Percentiles rank a stretch among this genome's conserved stretches.
Conservation (phyloP, 306 rosid species). For the Inga laurina region DNA sequence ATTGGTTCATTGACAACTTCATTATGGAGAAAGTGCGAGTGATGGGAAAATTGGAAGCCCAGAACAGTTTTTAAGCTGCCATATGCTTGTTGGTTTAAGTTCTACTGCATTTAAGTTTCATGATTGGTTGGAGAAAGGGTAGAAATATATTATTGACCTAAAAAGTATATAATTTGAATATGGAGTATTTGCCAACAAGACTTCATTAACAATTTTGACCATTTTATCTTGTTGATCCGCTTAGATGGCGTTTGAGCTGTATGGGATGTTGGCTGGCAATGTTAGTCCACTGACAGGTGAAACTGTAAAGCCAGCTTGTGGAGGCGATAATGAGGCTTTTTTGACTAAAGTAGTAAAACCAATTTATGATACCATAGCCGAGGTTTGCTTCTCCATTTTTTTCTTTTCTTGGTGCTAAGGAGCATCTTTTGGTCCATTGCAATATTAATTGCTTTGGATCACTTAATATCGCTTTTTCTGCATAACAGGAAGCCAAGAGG, state of each 20-base stretch:
- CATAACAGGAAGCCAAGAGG: conserved; percentile 65
- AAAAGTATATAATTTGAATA: conserved; percentile 18
- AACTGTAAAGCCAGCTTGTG: conserved; percentile 88
- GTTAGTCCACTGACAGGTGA: conserved; percentile 91
- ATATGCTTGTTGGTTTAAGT: background rate
- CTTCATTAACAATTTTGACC: background rate
- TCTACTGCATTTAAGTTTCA: background rate
- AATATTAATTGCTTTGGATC: conserved; percentile 15
- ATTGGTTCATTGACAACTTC: background rate
- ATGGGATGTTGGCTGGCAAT: conserved; percentile 88
- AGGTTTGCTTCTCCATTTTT: conserved; percentile 39
- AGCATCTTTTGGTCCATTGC: conserved; percentile 7
- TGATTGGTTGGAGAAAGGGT: background rate
- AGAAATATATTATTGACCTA: background rate
- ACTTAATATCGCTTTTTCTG: conserved; percentile 22
- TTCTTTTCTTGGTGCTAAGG: background rate
- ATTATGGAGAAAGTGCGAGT: background rate
- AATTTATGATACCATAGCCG: too few relatives aligned
- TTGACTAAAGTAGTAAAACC: too few relatives aligned
- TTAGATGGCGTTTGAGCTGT: conserved; percentile 97
- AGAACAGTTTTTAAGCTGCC: conserved; percentile 2
- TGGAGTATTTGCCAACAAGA: conserved; percentile 14
- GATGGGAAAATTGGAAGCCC: background rate
- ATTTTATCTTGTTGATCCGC: conserved; percentile 28
- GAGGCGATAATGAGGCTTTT: conserved; percentile 88